phyloP scores from a whole-genome alignment of 2,329 filamentous ascomycete genomes.

The Cercospora sp. region DNA sequence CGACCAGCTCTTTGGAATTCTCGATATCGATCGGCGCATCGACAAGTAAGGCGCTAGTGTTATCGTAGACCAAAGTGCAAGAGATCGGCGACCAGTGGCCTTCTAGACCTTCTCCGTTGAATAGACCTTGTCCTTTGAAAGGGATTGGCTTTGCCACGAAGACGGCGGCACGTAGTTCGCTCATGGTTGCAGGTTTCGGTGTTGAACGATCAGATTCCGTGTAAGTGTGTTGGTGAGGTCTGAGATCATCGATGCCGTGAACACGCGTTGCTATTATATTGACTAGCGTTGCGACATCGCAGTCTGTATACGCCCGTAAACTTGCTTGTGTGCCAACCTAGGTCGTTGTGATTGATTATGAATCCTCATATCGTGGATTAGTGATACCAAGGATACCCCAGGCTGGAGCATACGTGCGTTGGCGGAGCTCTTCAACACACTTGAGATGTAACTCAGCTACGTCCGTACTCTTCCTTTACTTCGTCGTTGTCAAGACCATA shows the following conservation, averaged over 20 bases:
- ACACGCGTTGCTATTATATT: background rate
- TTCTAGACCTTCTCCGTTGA: slow-evolving; percentile 1
- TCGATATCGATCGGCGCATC: slow-evolving; percentile 12
- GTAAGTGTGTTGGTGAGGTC: background rate
- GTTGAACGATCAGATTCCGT: background rate
- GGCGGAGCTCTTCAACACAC: background rate
- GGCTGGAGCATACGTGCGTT: background rate
- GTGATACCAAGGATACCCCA: background rate
- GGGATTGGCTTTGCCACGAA: slow-evolving; percentile 14
- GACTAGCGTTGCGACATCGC: background rate
- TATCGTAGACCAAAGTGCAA: slow-evolving; percentile 13
- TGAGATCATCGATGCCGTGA: background rate
- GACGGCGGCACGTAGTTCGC: slow-evolving; percentile 9
- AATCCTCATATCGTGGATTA: background rate
- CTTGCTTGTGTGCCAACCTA: background rate
- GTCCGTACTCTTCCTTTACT: background rate
- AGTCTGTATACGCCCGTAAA: background rate
- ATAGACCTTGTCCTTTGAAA: slow-evolving; percentile 7
- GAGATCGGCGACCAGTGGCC: slow-evolving; percentile 15
- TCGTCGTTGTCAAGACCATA: background rate
- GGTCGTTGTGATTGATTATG: background rate
- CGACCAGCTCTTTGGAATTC: slow-evolving; percentile 7
- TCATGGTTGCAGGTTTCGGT: background rate
- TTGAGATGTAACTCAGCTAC: background rate
- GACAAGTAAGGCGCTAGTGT: slow-evolving; percentile 10